Conservation (phyloP, 768 basidiomycete genomes). For the Leccinum longicurvipes region DNA sequence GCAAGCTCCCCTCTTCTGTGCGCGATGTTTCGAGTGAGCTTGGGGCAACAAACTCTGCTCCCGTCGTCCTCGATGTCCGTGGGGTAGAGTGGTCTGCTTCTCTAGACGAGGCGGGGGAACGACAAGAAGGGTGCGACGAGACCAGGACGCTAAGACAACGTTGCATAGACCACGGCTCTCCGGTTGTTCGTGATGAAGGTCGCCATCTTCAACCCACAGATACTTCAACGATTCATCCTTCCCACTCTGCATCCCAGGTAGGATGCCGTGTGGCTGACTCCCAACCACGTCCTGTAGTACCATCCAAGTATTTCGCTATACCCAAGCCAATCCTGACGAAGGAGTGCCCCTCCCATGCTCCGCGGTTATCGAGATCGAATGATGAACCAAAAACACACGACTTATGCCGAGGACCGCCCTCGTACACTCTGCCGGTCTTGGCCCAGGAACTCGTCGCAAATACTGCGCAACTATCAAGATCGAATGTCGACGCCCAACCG, state of each 20-base stretch:
- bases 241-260: slow-evolving; percentile 56
- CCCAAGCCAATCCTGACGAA: not conserved
- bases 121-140: not conserved
- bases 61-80: slow-evolving; percentile 38
- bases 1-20: slow-evolving; percentile 23
- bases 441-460: not conserved
- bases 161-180: slow-evolving; percentile 3
- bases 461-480: not conserved
- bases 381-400: not conserved
- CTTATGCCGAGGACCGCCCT: slow-evolving; percentile 6
- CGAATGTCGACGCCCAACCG: slow-evolving; percentile 3
- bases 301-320: slow-evolving; percentile 13
- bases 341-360: not conserved
- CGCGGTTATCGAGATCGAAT: not conserved
- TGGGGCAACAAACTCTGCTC: slow-evolving; percentile 14
- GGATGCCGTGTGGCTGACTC: slow-evolving; percentile 16
- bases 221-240: slow-evolving; percentile 40
- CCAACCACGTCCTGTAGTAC: not conserved
- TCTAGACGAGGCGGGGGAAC: slow-evolving; percentile 1
- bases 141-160: not conserved
- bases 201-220: slow-evolving; percentile 1
- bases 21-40: slow-evolving; percentile 15
- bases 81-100: slow-evolving; percentile 27
- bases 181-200: slow-evolving; percentile 7
- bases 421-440: not conserved